A percentile compares a stretch with the other conserved stretches of the same genome.
phyloP scores from a whole-genome alignment of 2,329 filamentous ascomycete genomes.

The Alternaria brassicae region DNA sequence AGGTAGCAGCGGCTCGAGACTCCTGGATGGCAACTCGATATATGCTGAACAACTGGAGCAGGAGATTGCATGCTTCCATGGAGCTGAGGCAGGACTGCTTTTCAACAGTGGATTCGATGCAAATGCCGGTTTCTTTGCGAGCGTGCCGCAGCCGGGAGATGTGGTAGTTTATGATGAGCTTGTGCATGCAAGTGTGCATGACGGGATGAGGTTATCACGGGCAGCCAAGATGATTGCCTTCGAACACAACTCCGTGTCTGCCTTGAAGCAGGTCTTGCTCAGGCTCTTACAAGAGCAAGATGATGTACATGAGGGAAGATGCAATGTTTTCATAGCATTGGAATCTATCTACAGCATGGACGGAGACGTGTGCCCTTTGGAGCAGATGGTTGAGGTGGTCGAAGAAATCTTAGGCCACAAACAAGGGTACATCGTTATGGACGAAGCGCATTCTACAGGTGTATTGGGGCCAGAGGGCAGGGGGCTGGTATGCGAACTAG shows the following conservation, averaged over 20 bases:
- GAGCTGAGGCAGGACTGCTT: constrained; percentile 63
- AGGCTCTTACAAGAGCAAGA: constrained; percentile 20
- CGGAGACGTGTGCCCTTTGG: constrained; percentile 72
- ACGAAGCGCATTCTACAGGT: constrained; percentile 73
- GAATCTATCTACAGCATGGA: constrained; percentile 76
- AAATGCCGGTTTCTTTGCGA: constrained; percentile 57
- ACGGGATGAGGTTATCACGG: constrained; percentile 72
- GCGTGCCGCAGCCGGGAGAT: constrained; percentile 57
- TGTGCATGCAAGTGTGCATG: constrained; percentile 79
- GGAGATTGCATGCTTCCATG: constrained; percentile 67
- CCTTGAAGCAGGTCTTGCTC: constrained; percentile 52
- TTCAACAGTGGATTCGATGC: constrained; percentile 65
- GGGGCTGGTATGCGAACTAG: constrained; percentile 62
- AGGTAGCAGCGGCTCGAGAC: constrained; percentile 65
- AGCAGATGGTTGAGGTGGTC: constrained; percentile 65
- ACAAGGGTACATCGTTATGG: constrained; percentile 70
- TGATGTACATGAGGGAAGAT: constrained; percentile 26
- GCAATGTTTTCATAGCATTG: constrained; percentile 45
- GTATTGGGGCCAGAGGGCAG: constrained; percentile 63
- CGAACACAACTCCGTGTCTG: constrained; percentile 61
- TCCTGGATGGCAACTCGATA: constrained; percentile 69
- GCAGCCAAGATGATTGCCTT: constrained; percentile 61
- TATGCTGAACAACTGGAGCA: constrained; percentile 67
- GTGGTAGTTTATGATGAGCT: constrained; percentile 72
- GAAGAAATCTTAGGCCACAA: constrained; percentile 62